Conservation (phyloP, 140 eudicot genomes). For the Senecio squalidus region DNA sequence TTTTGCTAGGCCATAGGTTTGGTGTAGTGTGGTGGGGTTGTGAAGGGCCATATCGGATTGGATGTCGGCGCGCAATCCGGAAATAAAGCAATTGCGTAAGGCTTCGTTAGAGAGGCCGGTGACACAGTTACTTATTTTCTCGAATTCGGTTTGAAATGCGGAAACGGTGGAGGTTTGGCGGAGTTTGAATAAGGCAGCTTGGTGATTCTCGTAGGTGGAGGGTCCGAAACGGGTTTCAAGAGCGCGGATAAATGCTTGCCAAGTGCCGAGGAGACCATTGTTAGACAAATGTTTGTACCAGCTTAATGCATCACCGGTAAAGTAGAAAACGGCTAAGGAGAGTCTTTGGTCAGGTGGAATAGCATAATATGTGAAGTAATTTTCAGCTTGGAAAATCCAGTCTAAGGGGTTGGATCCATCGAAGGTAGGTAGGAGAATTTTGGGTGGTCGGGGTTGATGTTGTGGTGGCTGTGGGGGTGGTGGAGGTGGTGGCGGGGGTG, state of each 20-base stretch:
- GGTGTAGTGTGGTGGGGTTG: background rate
- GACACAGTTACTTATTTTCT: background rate
- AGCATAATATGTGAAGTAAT: background rate
- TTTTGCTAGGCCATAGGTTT: background rate
- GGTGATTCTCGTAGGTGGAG: background rate
- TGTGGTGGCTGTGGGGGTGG: no score
- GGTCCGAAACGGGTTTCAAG: background rate
- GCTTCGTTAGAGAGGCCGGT: background rate
- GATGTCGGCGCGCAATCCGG: background rate
- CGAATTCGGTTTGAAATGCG: background rate
- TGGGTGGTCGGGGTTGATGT: background rate
- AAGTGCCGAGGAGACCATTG: background rate
- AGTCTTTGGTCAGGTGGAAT: background rate
- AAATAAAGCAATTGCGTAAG: background rate
- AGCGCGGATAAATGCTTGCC: background rate
- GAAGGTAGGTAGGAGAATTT: background rate
- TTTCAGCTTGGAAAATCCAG: background rate
- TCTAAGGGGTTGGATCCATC: background rate
- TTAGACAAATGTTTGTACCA: no score
- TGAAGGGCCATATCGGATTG: background rate
- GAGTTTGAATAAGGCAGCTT: background rate
- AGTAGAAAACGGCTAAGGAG: background rate
- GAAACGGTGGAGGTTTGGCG: background rate
- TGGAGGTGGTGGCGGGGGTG: background rate
- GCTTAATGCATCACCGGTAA: no score